phyloP scores from a whole-genome alignment of 805 yeast species.

The Komagataella mondaviorum region DNA sequence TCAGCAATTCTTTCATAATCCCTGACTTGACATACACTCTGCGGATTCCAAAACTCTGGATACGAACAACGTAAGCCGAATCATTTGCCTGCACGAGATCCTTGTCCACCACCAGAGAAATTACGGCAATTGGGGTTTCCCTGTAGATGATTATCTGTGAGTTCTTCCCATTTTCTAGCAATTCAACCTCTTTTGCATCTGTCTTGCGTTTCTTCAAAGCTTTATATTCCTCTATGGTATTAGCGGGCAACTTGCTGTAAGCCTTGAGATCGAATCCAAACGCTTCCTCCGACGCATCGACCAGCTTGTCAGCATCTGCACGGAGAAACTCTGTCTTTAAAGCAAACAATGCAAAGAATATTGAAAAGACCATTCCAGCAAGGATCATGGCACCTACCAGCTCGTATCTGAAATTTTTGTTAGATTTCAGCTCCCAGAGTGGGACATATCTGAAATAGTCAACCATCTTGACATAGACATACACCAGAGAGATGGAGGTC shows the following conservation, averaged over 20 bases:
- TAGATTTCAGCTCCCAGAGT: conserved; percentile 5
- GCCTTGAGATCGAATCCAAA: conserved; percentile 41
- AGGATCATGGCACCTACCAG: conserved; percentile 23
- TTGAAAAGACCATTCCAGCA: conserved; percentile 20
- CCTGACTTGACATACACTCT: conserved; percentile 56
- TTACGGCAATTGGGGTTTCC: conserved; percentile 57
- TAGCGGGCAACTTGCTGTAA: conserved; percentile 21
- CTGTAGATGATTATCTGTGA: conserved; percentile 49
- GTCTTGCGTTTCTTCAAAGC: conserved; percentile 5
- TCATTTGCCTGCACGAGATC: conserved; percentile 20
- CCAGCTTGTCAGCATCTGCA: conserved; percentile 21
- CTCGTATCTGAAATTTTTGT: conserved; percentile 12
- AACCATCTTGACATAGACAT: conserved; percentile 8
- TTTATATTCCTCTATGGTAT: conserved; percentile 5
- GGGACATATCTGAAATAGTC: conserved; percentile 3
- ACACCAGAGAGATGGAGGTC: conserved; percentile 9
- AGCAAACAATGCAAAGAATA: conserved; percentile 25
- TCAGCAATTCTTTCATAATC: conserved; percentile 46
- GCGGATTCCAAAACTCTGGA: conserved; percentile 49
- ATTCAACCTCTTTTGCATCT: conserved; percentile 7
- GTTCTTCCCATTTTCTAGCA: conserved; percentile 27
- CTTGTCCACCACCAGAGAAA: conserved; percentile 26
- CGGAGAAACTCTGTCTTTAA: conserved; percentile 35
- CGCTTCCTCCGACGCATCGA: conserved; percentile 18
- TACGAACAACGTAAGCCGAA: conserved; percentile 32